phyloP scores from a whole-genome alignment of 2,329 filamentous ascomycete species.

The Verticillium dahliae region DNA sequence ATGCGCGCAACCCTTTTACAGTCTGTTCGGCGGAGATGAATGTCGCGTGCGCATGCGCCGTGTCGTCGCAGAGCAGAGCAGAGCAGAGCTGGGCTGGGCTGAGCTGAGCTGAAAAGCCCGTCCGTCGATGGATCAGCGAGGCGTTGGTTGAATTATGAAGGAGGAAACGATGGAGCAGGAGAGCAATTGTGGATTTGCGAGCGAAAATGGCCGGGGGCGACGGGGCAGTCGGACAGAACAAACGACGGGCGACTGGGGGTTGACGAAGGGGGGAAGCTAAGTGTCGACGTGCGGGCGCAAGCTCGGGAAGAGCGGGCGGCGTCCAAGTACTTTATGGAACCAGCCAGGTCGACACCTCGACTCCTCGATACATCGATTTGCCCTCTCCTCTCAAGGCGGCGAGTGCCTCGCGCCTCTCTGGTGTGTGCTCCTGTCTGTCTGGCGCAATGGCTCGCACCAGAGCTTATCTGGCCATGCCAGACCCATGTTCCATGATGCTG shows the following conservation, averaged over 20 bases:
- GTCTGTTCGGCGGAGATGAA: not conserved
- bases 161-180: not conserved
- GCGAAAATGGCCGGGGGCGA: not conserved
- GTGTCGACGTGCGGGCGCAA: not conserved
- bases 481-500: not conserved
- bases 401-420: not conserved
- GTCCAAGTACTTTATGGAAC: not conserved
- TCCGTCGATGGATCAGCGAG: not conserved
- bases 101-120: not conserved
- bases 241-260: not conserved
- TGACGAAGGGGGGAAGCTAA: not conserved
- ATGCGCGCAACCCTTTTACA: not conserved
- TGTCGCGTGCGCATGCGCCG: not conserved
- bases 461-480: not conserved
- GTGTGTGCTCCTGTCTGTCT: not conserved
- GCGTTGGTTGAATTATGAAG: not conserved
- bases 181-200: not conserved
- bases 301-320: conserved; percentile 2
- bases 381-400: not conserved
- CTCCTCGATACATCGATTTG: not conserved
- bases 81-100: not conserved
- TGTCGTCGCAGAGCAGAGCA: not conserved
- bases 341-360: not conserved
- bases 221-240: not conserved
- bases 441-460: not conserved